phyloP scores from a whole-genome alignment of 2,329 filamentous ascomycete genomes.

The Mollisia scopiformis region DNA sequence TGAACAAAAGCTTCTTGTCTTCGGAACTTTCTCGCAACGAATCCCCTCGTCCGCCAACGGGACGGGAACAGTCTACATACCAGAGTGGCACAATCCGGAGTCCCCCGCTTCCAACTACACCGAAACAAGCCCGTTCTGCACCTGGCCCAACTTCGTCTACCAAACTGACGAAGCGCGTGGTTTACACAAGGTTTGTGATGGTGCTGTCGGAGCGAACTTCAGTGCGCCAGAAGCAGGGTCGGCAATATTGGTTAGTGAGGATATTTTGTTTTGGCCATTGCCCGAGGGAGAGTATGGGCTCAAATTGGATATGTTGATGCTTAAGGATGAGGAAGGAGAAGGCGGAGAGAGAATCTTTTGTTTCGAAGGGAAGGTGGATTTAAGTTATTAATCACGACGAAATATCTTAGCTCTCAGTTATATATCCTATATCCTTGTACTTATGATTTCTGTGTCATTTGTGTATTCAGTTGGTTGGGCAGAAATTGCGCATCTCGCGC shows the following conservation, averaged over 20 bases:
- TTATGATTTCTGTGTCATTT: too few species aligned
- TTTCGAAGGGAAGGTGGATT: neutral
- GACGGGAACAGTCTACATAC: neutral
- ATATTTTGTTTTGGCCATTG: constrained; percentile 6
- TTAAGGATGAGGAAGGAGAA: neutral
- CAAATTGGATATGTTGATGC: constrained; percentile 6
- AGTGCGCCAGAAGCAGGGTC: constrained; percentile 1
- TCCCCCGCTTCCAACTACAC: neutral
- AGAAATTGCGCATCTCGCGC: too few species aligned
- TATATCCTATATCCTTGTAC: too few species aligned
- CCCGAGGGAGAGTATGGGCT: constrained; percentile 3
- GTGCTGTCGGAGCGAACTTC: neutral
- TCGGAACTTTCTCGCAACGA: neutral
- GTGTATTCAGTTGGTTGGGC: too few species aligned
- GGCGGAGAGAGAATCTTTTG: neutral
- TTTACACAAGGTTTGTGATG: neutral
- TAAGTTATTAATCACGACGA: neutral
- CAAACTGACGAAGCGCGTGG: neutral
- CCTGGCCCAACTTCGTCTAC: neutral
- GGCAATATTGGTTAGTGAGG: neutral
- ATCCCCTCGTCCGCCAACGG: neutral
- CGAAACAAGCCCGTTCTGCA: neutral
- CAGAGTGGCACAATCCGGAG: neutral
- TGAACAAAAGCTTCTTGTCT: neutral
- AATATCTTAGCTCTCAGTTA: too few species aligned